phyloP scores from a whole-genome alignment of 2,329 filamentous ascomycete genomes.

The Colletotrichum horii region DNA sequence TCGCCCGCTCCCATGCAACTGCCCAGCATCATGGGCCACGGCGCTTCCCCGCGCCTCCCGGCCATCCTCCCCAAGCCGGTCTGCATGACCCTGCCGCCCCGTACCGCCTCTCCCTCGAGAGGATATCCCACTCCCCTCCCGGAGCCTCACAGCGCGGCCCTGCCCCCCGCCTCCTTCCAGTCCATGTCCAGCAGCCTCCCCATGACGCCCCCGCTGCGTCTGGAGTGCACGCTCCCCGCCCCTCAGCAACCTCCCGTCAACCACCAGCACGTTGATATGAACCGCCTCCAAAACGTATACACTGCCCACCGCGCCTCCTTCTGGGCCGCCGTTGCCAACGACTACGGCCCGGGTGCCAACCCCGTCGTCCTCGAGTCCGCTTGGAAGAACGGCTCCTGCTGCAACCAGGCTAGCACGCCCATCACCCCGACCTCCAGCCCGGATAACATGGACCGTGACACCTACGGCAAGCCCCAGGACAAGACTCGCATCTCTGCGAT shows the following conservation, averaged over 20 bases:
- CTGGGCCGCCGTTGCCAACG: constrained; percentile 74
- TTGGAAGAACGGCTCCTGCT: constrained; percentile 61
- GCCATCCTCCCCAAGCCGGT: constrained; percentile 72
- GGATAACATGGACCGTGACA: constrained; percentile 46
- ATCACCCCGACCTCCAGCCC: constrained; percentile 60
- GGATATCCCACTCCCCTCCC: constrained; percentile 46
- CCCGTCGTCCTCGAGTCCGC: constrained; percentile 71
- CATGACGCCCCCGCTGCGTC: constrained; percentile 54
- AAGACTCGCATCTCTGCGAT: constrained; percentile 69
- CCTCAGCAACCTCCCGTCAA: constrained; percentile 36
- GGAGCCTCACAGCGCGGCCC: constrained; percentile 50
- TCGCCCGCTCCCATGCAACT: constrained; percentile 55
- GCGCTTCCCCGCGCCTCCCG: constrained; percentile 56
- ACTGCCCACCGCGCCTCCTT: constrained; percentile 72
- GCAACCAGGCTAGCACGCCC: constrained; percentile 47
- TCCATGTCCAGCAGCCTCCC: constrained; percentile 25
- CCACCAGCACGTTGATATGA: constrained; percentile 61
- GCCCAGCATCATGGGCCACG: constrained; percentile 56
- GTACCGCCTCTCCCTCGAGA: constrained; percentile 38
- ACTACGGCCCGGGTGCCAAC: constrained; percentile 70
- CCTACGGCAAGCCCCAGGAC: constrained; percentile 48
- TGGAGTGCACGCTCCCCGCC: constrained; percentile 62
- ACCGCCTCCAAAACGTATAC: constrained; percentile 73
- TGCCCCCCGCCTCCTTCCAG: constrained; percentile 46
- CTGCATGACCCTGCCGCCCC: constrained; percentile 49